These are phyloP conservation scores for Eremothecium gossypii DNA, from an alignment of 1,139 yeast species.

Conservation along the genomic window DNA sequence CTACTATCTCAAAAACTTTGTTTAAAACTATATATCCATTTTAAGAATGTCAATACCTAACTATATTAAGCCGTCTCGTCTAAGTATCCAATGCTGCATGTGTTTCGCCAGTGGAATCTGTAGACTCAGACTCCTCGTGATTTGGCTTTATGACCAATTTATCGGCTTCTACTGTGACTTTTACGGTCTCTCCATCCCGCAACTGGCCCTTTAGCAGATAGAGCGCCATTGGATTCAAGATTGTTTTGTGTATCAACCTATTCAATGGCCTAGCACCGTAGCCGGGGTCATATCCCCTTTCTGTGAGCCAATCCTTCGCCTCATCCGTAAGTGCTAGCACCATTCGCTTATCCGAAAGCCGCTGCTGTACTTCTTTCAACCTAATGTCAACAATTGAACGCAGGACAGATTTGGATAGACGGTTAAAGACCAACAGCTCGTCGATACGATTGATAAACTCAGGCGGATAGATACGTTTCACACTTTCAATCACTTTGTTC, in stretches of 20 bases:
- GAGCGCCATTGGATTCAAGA: constrained; percentile 81
- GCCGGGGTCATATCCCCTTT: constrained; percentile 78
- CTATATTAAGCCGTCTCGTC: too few relatives aligned
- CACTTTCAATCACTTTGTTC: constrained; percentile 49
- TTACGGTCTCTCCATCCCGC: constrained; percentile 57
- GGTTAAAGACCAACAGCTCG: constrained; percentile 81
- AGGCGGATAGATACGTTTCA: constrained; percentile 75
- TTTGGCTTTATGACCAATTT: constrained; percentile 26
- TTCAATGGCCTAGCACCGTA: constrained; percentile 97
- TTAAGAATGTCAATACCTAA: too few relatives aligned
- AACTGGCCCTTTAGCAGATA: constrained; percentile 72
- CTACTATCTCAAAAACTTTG: too few relatives aligned
- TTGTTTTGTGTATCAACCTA: constrained; percentile 70
- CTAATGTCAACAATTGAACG: constrained; percentile 77
- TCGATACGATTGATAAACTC: constrained; percentile 91
- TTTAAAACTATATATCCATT: too few relatives aligned
- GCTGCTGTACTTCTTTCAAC: constrained; percentile 65
- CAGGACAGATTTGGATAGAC: constrained; percentile 67
- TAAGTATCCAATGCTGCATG: too few relatives aligned
- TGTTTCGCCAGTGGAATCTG: too few relatives aligned
- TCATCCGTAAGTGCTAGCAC: constrained; percentile 45
- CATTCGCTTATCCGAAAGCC: constrained; percentile 75
- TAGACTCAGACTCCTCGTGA: constrained; percentile 12
- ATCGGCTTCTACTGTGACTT: constrained; percentile 24
- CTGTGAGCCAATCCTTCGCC: constrained; percentile 71